phyloP scores from a whole-genome alignment of 768 basidiomycete species.

The Antrodiella citrinella region DNA sequence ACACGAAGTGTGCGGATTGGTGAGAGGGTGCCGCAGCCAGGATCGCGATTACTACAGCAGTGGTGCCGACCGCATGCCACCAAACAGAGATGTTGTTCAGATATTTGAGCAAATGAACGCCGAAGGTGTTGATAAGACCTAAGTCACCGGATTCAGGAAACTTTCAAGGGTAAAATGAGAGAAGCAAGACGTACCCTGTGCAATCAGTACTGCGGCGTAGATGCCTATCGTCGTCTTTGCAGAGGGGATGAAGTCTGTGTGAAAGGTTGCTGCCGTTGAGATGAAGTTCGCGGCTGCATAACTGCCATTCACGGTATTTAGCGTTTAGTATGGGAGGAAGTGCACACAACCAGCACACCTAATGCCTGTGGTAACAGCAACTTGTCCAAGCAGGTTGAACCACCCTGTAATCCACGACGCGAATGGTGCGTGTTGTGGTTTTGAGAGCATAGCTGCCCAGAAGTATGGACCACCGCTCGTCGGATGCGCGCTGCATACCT shows the following conservation, averaged over 20 bases:
- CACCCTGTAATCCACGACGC: slow-evolving; percentile 73
- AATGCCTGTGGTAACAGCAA: slow-evolving; percentile 71
- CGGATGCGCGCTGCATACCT: slow-evolving; percentile 54
- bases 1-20: slow-evolving; percentile 63
- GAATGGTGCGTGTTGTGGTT: slow-evolving; percentile 46
- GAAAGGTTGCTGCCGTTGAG: slow-evolving; percentile 53
- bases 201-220: slow-evolving; percentile 61
- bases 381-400: slow-evolving; percentile 71
- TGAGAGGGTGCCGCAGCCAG: slow-evolving; percentile 66
- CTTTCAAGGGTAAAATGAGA: not conserved
- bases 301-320: slow-evolving; percentile 26
- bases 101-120: slow-evolving; percentile 53
- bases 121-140: slow-evolving; percentile 70
- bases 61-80: slow-evolving; percentile 70
- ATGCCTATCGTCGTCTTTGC: slow-evolving; percentile 56
- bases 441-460: slow-evolving; percentile 73
- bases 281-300: slow-evolving; percentile 64
- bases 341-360: slow-evolving; percentile 30
- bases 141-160: not conserved
- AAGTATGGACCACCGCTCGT: slow-evolving; percentile 72
- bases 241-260: slow-evolving; percentile 49
- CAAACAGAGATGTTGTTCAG: slow-evolving; percentile 68
- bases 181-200: slow-evolving; percentile 37
- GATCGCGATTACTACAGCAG: slow-evolving; percentile 56
- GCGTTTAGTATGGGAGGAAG: not conserved